A percentile compares a stretch with the other conserved stretches of the same genome.
Evolutionary conservation across 176 grass and related monocot genomes (phyloP).

Genomic region (Oryza rufipogon): DNA sequence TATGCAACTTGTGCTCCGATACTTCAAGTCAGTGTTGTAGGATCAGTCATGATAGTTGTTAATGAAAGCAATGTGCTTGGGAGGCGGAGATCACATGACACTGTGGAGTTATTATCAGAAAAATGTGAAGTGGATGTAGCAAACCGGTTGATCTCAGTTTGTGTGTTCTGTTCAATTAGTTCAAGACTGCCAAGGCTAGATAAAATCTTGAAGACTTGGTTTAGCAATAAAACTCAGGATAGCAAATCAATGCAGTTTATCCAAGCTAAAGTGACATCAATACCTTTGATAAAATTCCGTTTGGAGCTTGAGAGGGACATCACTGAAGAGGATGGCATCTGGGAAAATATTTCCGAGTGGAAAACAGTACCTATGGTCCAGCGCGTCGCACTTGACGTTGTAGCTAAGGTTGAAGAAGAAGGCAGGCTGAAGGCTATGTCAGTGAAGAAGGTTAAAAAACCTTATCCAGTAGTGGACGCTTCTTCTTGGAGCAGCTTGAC

Average conservation of each 20-base stretch:
- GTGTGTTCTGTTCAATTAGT: conserved; percentile 75
- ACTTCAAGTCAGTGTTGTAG: conserved; percentile 59
- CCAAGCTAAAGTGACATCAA: conserved; percentile 65
- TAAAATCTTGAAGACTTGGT: conserved; percentile 54
- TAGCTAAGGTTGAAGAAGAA: conserved; percentile 69
- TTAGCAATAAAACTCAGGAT: conserved; percentile 39
- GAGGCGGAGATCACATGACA: conserved; percentile 49
- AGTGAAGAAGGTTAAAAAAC: conserved; percentile 66
- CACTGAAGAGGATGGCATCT: conserved; percentile 51
- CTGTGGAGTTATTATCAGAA: conserved; percentile 58
- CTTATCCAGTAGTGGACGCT: conserved; percentile 53
- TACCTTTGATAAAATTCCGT: conserved; percentile 60
- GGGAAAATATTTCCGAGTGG: conserved; percentile 67
- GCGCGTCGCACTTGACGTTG: conserved; percentile 53
- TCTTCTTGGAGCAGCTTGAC: conserved; percentile 75
- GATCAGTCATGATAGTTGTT: conserved; percentile 58
- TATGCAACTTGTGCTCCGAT: conserved; percentile 65
- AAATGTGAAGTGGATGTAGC: conserved; percentile 48
- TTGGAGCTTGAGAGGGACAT: conserved; percentile 79
- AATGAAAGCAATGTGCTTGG: conserved; percentile 42
- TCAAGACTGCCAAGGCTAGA: conserved; percentile 64
- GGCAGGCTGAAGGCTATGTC: conserved; percentile 58
- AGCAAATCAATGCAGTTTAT: conserved; percentile 58
- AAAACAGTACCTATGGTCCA: conserved; percentile 67
- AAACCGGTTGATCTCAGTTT: conserved; percentile 56